Evolutionary conservation across 208 protist genomes (phyloP), one percentile per base, ranked within the genome.

Genomic region (Leishmania turanica): DNA sequence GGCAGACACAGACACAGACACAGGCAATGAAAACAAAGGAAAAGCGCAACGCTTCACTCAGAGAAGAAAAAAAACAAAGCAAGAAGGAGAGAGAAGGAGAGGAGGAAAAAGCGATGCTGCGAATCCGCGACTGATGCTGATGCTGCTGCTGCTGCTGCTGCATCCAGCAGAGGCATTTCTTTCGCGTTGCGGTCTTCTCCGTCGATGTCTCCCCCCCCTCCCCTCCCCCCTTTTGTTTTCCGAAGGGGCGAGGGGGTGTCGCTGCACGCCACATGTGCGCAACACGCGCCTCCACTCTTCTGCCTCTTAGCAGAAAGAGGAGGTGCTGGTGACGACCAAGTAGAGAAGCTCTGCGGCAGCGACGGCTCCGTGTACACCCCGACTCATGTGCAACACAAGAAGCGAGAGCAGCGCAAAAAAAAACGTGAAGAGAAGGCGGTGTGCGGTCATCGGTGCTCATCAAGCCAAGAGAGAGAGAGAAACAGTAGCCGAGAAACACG

Each of bases 401-500:
- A 8, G 15, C 13, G 31, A 68, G 31, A 34, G 19, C 13, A 7
- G 8, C 8, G 21, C 24, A 9, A 37, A 31, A n/a, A 72, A 37
- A 42, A 42, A 40, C 13, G 62, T 15, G 31, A 68, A 42, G 62
- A 40, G 31, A 68, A 68, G 40, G 62, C 13, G 13, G 15, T 21
- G 62, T 40, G 13, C 8, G 3, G 7, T 68, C 62, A 40, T 21
- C 31, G 15, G 31, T 7, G 9, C 31, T 13, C 62, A 21, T 11
- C 62, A 40, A 15, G 62, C 31, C 31, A 40, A 37, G 34, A 37
- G 34, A 34, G 34, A n/a, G n/a, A 24, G 68, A 5, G 40, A 47
- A 7, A 45, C 19, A 51, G 11, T 54, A 78, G 75, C 37, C 64
- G 82, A 71, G 80, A 58, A 66, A 70, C 24, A 75, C 6, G 49